These are phyloP conservation scores for Fusarium sp. DNA, from an alignment of 2,329 filamentous ascomycete species.

Conservation along the genomic window DNA sequence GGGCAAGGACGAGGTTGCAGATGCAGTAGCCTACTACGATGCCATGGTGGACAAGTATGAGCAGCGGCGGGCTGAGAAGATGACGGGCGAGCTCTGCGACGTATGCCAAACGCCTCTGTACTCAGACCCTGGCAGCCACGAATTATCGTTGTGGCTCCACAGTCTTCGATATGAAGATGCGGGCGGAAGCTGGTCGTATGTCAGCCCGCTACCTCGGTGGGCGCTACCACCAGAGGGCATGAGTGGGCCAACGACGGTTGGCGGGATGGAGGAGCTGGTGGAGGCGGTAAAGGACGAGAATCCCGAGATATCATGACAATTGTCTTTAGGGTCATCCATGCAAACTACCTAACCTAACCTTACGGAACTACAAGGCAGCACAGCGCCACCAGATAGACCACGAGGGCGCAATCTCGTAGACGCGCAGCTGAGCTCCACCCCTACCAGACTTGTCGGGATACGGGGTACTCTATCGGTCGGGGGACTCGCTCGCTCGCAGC, in stretches of 20 bases:
- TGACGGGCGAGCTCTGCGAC: constrained; percentile 84
- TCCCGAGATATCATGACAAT: constrained; percentile 49
- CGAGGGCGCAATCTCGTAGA: constrained; percentile 27
- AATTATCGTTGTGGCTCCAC: constrained; percentile 92
- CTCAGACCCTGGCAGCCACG: constrained; percentile 87
- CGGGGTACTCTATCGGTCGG: constrained; percentile 6
- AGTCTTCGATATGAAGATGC: constrained; percentile 88
- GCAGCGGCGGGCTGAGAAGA: constrained; percentile 88
- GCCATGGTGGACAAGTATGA: constrained; percentile 92
- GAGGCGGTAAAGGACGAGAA: constrained; percentile 60
- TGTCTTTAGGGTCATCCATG: constrained; percentile 5
- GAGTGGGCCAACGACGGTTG: constrained; percentile 74
- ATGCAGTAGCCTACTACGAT: constrained; percentile 91
- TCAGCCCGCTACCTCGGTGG: constrained; percentile 85
- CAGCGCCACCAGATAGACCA: constrained; percentile 31
- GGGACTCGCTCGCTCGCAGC: not conserved
- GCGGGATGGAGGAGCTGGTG: constrained; percentile 66
- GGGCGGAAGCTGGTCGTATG: constrained; percentile 84
- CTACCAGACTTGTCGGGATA: constrained; percentile 19
- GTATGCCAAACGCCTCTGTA: constrained; percentile 89
- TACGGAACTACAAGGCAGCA: constrained; percentile 18
- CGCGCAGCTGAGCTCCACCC: constrained; percentile 18
- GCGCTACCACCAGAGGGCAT: constrained; percentile 78
- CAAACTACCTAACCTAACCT: constrained; percentile 4
- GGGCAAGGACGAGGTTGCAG: constrained; percentile 92